Base-by-base conservation (phyloP, 257 asterid species). In the Apocynum venetum region DNA sequence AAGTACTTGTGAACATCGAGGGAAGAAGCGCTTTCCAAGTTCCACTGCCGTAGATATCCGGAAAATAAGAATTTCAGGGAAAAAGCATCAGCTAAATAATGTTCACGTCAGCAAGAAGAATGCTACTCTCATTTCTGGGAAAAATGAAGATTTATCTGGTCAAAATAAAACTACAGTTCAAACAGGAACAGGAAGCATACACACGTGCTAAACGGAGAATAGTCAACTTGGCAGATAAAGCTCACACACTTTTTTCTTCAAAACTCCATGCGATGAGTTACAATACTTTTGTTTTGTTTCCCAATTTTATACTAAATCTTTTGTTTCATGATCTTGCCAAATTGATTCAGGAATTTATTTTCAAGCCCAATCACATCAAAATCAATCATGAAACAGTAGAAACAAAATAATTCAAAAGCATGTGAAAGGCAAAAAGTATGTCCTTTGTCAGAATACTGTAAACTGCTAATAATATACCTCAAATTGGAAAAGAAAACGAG, bases 1-100 rank as follows among this genome's bases (percentile, higher is more conserved):
- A 6, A 95, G 82, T 36, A 93, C 95, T 40, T 81, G 89, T 61
- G 97, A 95, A 77, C 98, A 95, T 15, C 98, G 98, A 17, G 98
- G 98, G 84, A 95, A 95, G 81, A 91, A 95, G 53, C 96, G 97
- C 75, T 93, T 95, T 81, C 98, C 98, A 17, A 95, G 98, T 85
- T 95, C 98, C 90, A 95, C 98, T 95, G 75, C 83, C 56, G 53
- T 72, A 77, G 49, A 46, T 17, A 43, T 31, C 9, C 13, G 68
- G 43, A 11, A 35, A 43, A 35, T 67, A 41, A 68, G 36, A 68
- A 68, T 43, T 20, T 43, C 2, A 12, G 2, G 20, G 8, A 63
- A 60, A 35, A 17, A 14, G 65, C 17, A 36, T 61, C 68, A 31
- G 11, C 68, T 35, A 8, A 63, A 10, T 63, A 63, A 1, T 3